Conservation (phyloP, 345 rosid species). For the Carallia pectinifolia region DNA sequence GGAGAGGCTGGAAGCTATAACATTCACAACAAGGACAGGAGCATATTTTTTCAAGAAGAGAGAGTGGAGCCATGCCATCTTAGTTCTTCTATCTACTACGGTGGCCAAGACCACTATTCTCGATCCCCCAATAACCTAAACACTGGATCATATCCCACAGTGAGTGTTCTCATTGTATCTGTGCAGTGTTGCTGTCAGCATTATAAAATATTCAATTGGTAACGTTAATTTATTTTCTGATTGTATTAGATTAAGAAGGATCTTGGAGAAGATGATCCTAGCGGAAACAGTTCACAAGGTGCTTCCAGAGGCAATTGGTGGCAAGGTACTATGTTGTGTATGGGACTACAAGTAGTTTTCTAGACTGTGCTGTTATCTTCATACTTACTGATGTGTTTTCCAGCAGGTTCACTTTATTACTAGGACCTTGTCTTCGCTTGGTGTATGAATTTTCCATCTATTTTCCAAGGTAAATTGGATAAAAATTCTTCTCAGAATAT, state of each 20-base stretch:
- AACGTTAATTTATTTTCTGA: slow-evolving; percentile 7
- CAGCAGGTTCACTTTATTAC: slow-evolving; percentile 85
- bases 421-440: slow-evolving; percentile 37
- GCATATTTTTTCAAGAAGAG: slow-evolving; percentile 39
- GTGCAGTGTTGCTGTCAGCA: slow-evolving; percentile 6
- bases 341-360: slow-evolving; percentile 12
- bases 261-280: slow-evolving; percentile 51
- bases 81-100: slow-evolving; percentile 86
- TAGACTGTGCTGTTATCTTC: slow-evolving; percentile 11
- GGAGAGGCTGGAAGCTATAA: slow-evolving; percentile 31
- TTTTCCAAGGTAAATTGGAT: slow-evolving; percentile 8
- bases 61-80: slow-evolving; percentile 63
- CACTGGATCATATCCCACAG: slow-evolving; percentile 43
- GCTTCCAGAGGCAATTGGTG: slow-evolving; percentile 96
- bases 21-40: slow-evolving; percentile 37
- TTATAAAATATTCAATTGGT: background rate
- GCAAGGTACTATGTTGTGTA: slow-evolving; percentile 54
- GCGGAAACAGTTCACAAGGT: slow-evolving; percentile 48
- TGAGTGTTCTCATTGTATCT: slow-evolving; percentile 36
- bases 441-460: slow-evolving; percentile 26
- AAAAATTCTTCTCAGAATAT: too few relatives aligned
- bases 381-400: slow-evolving; percentile 8
- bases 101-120: slow-evolving; percentile 78
- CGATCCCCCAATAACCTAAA: slow-evolving; percentile 35
- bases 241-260: slow-evolving; percentile 56